Conservation (phyloP, 1,139 yeast species). For the Zygoascus meyerae region DNA sequence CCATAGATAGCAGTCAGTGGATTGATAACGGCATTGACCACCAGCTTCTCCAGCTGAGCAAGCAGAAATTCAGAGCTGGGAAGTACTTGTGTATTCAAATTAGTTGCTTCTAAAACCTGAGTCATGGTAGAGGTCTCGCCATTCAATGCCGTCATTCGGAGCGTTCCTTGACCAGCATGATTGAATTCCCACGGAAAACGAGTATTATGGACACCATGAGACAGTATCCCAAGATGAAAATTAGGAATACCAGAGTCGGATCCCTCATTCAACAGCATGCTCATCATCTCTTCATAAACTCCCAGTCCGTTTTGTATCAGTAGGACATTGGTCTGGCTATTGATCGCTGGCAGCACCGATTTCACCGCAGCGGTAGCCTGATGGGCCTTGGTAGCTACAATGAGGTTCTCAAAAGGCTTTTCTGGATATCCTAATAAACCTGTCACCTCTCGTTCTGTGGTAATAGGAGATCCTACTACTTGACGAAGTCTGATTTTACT, state of each 20-base stretch:
- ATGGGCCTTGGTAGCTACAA: constrained; percentile 61
- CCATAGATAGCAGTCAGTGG: constrained; percentile 65
- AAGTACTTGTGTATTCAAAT: constrained; percentile 42
- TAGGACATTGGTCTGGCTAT: constrained; percentile 47
- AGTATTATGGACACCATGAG: constrained; percentile 68
- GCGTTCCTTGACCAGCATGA: constrained; percentile 63
- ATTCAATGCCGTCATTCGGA: constrained; percentile 39
- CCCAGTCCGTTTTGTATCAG: constrained; percentile 82
- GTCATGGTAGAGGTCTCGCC: constrained; percentile 7
- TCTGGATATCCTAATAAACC: constrained; percentile 10
- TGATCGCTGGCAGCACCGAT: constrained; percentile 41
- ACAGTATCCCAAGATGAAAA: constrained; percentile 65
- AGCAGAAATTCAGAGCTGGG: constrained; percentile 51
- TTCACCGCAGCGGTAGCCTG: constrained; percentile 46
- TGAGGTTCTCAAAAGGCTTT: constrained; percentile 39
- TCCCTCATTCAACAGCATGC: constrained; percentile 31
- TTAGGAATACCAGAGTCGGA: constrained; percentile 41
- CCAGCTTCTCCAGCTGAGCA: constrained; percentile 68
- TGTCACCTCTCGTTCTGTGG: constrained; percentile 15
- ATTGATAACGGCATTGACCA: constrained; percentile 69
- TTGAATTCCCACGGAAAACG: constrained; percentile 35
- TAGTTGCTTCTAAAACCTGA: background rate
- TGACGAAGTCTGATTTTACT: constrained; percentile 30
- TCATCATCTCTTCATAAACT: constrained; percentile 47
- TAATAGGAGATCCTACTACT: constrained; percentile 13